Evolutionary conservation across 106 monocot genomes (phyloP).

Genomic region (Dactylorhiza incarnata): DNA sequence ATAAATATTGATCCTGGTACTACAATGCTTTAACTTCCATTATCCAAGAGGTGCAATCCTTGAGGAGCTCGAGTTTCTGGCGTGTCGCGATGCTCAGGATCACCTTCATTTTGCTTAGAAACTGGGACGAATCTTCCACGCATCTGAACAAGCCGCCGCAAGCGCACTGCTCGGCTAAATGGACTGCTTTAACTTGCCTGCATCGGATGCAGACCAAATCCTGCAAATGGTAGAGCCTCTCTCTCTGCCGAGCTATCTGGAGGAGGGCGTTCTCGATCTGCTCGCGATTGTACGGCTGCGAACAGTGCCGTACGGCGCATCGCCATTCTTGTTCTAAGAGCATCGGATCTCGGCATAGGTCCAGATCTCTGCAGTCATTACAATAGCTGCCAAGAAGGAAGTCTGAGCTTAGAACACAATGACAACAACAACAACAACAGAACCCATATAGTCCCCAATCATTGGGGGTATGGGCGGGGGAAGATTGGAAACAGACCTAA

Average conservation of each 20-base stretch:
- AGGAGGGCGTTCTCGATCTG: slow-evolving; percentile 81
- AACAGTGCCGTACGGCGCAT: slow-evolving; percentile 56
- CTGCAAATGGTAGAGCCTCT: slow-evolving; percentile 85
- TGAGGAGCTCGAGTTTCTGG: slow-evolving; percentile 65
- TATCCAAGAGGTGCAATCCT: slow-evolving; percentile 65
- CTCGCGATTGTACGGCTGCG: slow-evolving; percentile 71
- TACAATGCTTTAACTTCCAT: slow-evolving; percentile 24
- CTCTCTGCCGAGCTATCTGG: slow-evolving; percentile 84
- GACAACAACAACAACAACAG: too few species aligned
- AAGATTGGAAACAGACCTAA: too few species aligned
- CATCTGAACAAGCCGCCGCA: slow-evolving; percentile 82
- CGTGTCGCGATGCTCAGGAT: slow-evolving; percentile 39
- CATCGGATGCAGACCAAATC: slow-evolving; percentile 81
- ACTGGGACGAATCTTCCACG: slow-evolving; percentile 40
- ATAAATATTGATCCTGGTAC: too few species aligned
- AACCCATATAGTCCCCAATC: too few species aligned
- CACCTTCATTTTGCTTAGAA: slow-evolving; percentile 62
- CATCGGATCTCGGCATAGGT: slow-evolving; percentile 51
- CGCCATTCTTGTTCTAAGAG: slow-evolving; percentile 67
- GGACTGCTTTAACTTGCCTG: slow-evolving; percentile 68
- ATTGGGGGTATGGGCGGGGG: too few species aligned
- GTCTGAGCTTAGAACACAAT: neutral
- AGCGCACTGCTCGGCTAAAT: slow-evolving; percentile 67
- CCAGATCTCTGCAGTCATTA: slow-evolving; percentile 93
- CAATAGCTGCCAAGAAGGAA: slow-evolving; percentile 55